Conservation (phyloP, 169 alveolate genomes). For the Eimeria brunetti region DNA sequence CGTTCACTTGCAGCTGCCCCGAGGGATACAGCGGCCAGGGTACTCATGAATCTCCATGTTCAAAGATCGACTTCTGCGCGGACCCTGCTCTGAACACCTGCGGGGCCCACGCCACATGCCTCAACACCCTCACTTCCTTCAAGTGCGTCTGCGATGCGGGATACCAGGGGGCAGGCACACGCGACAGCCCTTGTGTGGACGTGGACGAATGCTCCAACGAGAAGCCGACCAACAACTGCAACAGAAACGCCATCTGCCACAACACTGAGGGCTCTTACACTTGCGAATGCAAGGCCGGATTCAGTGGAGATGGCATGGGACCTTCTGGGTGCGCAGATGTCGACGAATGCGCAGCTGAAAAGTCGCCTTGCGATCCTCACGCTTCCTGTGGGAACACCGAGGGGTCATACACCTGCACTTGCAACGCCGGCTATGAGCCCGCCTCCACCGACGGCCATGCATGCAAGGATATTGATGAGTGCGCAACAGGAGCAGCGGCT, state of each 20-base stretch:
- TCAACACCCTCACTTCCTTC: conserved; percentile 40
- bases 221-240: conserved; percentile 79
- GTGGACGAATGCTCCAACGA: conserved; percentile 84
- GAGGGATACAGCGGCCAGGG: conserved; percentile 80
- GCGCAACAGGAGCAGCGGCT: conserved; percentile 77
- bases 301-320: conserved; percentile 75
- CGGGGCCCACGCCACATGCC: conserved; percentile 58
- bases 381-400: conserved; percentile 84
- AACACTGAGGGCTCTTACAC: conserved; percentile 84
- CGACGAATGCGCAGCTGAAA: conserved; percentile 80
- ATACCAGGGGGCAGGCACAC: conserved; percentile 63
- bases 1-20: conserved; percentile 82
- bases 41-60: conserved; percentile 43
- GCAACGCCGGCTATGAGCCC: conserved; percentile 79
- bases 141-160: conserved; percentile 67
- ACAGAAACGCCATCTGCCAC: conserved; percentile 80
- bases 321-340: conserved; percentile 76
- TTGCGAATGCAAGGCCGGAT: conserved; percentile 83
- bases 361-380: conserved; percentile 72
- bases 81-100: conserved; percentile 58
- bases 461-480: conserved; percentile 84
- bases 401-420: conserved; percentile 82
- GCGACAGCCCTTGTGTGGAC: conserved; percentile 80
- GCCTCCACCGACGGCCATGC: conserved; percentile 61
- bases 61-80: conserved; percentile 74